Conservation (phyloP, 1,284 basidiomycete genomes). For the Mixia osmundae region DNA sequence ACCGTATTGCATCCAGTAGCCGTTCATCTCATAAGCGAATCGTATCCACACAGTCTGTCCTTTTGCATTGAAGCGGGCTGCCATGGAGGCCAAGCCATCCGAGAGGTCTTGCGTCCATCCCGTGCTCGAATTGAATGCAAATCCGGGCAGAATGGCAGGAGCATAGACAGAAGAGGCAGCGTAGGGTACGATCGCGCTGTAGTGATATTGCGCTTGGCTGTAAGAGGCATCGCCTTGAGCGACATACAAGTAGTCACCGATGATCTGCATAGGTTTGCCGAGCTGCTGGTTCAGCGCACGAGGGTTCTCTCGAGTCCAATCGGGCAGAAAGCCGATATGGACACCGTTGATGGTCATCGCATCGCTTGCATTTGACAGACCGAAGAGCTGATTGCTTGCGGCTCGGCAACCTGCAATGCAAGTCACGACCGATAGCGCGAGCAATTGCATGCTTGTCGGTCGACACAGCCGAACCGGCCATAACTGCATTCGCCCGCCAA, state of each 20-base stretch:
- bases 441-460: no score
- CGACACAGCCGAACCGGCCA: no score
- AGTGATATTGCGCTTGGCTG: no score
- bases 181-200: no score
- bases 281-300: slow-evolving; percentile 16
- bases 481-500: no score
- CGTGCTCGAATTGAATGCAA: slow-evolving; percentile 7
- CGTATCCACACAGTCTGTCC: slow-evolving; percentile 15
- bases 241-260: slow-evolving; percentile 16
- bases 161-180: slow-evolving; percentile 14
- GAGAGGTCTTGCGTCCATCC: slow-evolving; percentile 15
- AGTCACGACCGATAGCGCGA: no score
- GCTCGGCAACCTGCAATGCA: no score
- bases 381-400: no score
- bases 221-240: slow-evolving; percentile 3
- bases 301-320: slow-evolving; percentile 9
- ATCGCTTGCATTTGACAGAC: no score
- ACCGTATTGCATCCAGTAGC: slow-evolving; percentile 17
- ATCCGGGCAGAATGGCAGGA: slow-evolving; percentile 14
- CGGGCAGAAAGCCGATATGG: slow-evolving; percentile 7
- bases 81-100: slow-evolving; percentile 6
- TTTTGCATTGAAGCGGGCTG: slow-evolving; percentile 6
- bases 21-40: slow-evolving; percentile 18
- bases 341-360: slow-evolving; percentile 7
- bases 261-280: slow-evolving; percentile 13